phyloP scores from a whole-genome alignment of 78 protist species.

The Dictyostelium capitatum region DNA sequence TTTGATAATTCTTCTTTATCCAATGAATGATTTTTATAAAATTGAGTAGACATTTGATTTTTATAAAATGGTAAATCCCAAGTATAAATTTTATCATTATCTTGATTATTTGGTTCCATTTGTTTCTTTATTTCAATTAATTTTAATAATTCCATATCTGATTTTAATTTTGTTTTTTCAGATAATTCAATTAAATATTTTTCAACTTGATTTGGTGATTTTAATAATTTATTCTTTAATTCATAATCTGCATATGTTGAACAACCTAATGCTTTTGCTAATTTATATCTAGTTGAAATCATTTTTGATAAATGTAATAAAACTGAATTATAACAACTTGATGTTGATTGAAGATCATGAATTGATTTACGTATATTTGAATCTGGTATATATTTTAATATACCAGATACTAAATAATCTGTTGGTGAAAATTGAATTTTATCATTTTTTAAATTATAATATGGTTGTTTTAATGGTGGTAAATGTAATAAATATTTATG shows the following conservation, averaged over 20 bases:
- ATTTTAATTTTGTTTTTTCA: neutral
- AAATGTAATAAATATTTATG: neutral
- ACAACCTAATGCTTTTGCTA: conserved; percentile 26
- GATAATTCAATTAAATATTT: conserved; percentile 36
- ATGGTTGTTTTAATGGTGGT: neutral
- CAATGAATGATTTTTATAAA: neutral
- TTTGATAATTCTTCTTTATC: neutral
- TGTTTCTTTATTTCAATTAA: conserved; percentile 1
- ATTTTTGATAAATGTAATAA: neutral
- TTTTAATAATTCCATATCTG: conserved; percentile 31
- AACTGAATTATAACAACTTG: neutral
- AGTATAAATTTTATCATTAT: conserved; percentile 23
- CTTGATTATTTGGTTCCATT: neutral
- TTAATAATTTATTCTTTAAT: conserved; percentile 36
- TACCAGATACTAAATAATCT: neutral
- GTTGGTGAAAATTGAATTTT: neutral
- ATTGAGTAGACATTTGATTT: neutral
- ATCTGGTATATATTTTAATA: conserved; percentile 29
- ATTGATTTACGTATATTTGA: neutral
- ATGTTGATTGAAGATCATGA: neutral
- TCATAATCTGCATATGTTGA: conserved; percentile 7
- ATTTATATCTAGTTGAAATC: neutral
- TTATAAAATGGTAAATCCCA: conserved; percentile 38
- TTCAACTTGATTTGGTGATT: conserved; percentile 49
- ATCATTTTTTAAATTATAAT: neutral